phyloP scores from a whole-genome alignment of 2,329 filamentous ascomycete genomes.

The Cladorrhinum sp. region DNA sequence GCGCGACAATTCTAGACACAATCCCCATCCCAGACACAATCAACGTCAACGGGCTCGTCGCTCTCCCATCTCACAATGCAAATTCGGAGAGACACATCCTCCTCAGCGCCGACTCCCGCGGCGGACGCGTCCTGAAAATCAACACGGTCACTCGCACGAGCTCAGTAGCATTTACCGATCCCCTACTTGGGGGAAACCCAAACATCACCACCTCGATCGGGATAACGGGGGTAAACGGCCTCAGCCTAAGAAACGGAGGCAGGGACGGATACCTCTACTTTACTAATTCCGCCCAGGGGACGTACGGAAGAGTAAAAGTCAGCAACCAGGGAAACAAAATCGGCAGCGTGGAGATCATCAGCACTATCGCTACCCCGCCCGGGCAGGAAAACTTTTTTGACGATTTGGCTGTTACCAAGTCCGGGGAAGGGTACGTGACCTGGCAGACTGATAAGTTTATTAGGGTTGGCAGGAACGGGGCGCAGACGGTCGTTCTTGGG shows the following conservation, averaged over 20 bases:
- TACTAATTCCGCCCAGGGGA: not conserved
- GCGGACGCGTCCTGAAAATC: not conserved
- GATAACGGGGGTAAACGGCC: conserved; percentile 1
- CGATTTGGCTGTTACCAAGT: not conserved
- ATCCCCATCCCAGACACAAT: conserved; percentile 2
- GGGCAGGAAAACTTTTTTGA: conserved; percentile 2
- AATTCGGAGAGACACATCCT: not conserved
- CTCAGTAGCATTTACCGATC: not conserved
- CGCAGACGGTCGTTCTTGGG: conserved; percentile 1
- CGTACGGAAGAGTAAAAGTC: conserved; percentile 1
- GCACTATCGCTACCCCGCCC: not conserved
- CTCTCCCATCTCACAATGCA: not conserved
- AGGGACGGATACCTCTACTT: not conserved
- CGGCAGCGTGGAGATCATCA: not conserved
- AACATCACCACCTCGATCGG: not conserved
- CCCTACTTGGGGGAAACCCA: not conserved
- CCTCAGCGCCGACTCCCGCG: conserved; percentile 2
- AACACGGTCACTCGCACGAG: not conserved
- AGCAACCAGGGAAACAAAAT: not conserved
- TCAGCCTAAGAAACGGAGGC: not conserved
- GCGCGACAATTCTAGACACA: not conserved
- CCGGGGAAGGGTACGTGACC: not conserved
- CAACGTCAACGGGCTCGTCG: conserved; percentile 1
- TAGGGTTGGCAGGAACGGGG: not conserved
- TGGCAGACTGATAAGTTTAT: not conserved